A percentile compares a stretch with the other conserved stretches of the same genome.
Evolutionary conservation across 2,329 filamentous ascomycete genomes (phyloP).

Genomic region (Sarocladiaceae sp.): DNA sequence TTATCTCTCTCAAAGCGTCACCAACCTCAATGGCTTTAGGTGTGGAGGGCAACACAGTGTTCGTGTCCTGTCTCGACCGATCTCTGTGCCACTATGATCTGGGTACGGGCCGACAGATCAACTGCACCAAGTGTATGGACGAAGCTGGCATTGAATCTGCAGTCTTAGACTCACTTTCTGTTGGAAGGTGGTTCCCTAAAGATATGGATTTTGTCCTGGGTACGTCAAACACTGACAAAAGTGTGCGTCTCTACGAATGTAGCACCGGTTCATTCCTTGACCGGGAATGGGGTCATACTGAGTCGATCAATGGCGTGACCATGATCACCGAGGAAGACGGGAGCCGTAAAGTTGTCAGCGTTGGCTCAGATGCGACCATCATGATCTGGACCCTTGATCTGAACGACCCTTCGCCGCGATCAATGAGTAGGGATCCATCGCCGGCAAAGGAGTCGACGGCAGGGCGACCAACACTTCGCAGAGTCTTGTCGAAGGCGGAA

Average conservation of each 20-base stretch:
- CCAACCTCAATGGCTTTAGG: constrained; percentile 77
- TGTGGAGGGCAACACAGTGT: constrained; percentile 51
- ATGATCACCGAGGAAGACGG: constrained; percentile 54
- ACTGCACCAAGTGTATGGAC: constrained; percentile 78
- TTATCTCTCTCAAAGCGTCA: constrained; percentile 78
- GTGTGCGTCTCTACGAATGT: constrained; percentile 80
- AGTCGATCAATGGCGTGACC: constrained; percentile 81
- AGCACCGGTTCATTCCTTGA: constrained; percentile 72
- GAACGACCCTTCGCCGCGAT: constrained; percentile 34
- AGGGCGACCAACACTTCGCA: constrained; percentile 67
- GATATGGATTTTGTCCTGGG: constrained; percentile 67
- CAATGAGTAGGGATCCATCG: constrained; percentile 45
- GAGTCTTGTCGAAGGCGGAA: constrained; percentile 81
- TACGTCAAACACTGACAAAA: constrained; percentile 94
- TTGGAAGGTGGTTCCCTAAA: constrained; percentile 48
- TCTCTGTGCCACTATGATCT: constrained; percentile 58
- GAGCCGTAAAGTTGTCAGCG: constrained; percentile 59
- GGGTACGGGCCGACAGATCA: constrained; percentile 60
- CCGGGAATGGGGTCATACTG: constrained; percentile 91
- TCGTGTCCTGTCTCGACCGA: constrained; percentile 55
- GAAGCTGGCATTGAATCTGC: constrained; percentile 74
- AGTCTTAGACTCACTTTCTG: constrained; percentile 70
- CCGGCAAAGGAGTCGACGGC: constrained; percentile 47
- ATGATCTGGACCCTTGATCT: constrained; percentile 67
- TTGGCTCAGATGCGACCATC: constrained; percentile 72